Percentiles rank a stretch among this genome's conserved stretches.
Evolutionary conservation across 1,284 basidiomycete genomes (phyloP).

Genomic region (Fomitopsis betulina): DNA sequence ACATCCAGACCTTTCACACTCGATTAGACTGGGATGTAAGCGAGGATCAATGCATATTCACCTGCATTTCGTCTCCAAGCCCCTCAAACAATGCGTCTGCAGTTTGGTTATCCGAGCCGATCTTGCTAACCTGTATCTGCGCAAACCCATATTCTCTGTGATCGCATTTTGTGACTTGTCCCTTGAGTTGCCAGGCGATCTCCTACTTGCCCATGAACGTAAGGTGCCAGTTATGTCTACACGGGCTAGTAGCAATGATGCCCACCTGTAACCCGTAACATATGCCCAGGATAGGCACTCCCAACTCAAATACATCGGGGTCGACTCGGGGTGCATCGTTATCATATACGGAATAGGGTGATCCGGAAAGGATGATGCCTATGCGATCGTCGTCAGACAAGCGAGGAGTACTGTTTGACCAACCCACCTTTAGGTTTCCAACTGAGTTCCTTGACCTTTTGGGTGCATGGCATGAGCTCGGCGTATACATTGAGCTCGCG

Average conservation of each 20-base stretch:
- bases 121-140: constrained; percentile 71
- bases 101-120: constrained; percentile 45
- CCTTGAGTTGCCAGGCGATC: constrained; percentile 88
- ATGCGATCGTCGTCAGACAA: background rate
- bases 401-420: background rate
- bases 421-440: constrained; percentile 91
- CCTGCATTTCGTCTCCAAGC: constrained; percentile 81
- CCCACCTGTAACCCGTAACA: constrained; percentile 95
- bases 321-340: constrained; percentile 91
- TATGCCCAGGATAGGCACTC: constrained; percentile 93
- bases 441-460: constrained; percentile 82
- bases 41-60: constrained; percentile 29
- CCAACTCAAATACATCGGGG: constrained; percentile 88
- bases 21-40: background rate
- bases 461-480: constrained; percentile 97
- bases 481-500: constrained; percentile 98
- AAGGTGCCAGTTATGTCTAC: background rate
- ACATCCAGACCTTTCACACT: constrained; percentile 91
- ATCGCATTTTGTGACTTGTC: constrained; percentile 84
- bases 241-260: background rate
- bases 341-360: constrained; percentile 98
- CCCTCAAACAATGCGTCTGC: constrained; percentile 85
- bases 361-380: constrained; percentile 98
- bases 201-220: constrained; percentile 49
- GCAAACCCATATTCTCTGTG: constrained; percentile 97